phyloP scores from a whole-genome alignment of 2,329 filamentous ascomycete species.

The Chaetomium sp. region DNA sequence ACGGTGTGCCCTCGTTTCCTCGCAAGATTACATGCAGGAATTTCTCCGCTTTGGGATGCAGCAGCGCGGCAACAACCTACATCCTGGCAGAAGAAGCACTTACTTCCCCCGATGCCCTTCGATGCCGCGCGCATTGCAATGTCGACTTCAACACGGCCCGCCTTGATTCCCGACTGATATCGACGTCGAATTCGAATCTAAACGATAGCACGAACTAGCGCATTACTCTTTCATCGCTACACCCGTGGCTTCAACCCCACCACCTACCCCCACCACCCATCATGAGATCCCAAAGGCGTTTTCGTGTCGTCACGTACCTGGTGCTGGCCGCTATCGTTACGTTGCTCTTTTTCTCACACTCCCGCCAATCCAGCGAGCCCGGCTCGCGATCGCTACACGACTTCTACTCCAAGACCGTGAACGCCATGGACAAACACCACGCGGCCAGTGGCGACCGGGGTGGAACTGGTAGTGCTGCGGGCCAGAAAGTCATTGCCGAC shows the following conservation, averaged over 20 bases:
- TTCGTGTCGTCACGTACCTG: slow-evolving; percentile 56
- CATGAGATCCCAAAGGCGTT: slow-evolving; percentile 35
- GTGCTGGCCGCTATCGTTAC: slow-evolving; percentile 66
- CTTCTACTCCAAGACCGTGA: slow-evolving; percentile 63
- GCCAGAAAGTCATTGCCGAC: slow-evolving; percentile 44
- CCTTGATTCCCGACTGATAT: not conserved
- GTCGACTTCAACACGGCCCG: not conserved
- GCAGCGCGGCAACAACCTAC: not conserved
- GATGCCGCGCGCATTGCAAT: not conserved
- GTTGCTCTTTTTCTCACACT: slow-evolving; percentile 69
- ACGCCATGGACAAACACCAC: slow-evolving; percentile 52
- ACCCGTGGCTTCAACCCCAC: not conserved
- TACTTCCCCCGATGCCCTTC: not conserved
- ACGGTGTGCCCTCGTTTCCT: not conserved
- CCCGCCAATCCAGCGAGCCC: slow-evolving; percentile 53
- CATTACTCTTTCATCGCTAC: not conserved
- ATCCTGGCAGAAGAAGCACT: not conserved
- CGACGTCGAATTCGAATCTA: not conserved
- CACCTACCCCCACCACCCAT: slow-evolving; percentile 7
- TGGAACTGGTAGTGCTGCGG: slow-evolving; percentile 16
- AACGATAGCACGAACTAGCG: not conserved
- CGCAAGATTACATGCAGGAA: not conserved
- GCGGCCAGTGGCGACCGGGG: slow-evolving; percentile 29
- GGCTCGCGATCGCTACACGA: slow-evolving; percentile 51
- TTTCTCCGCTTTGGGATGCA: not conserved